These are phyloP conservation scores for Fusarium globosum DNA, from an alignment of 2,329 filamentous ascomycete species.

Conservation along the genomic window DNA sequence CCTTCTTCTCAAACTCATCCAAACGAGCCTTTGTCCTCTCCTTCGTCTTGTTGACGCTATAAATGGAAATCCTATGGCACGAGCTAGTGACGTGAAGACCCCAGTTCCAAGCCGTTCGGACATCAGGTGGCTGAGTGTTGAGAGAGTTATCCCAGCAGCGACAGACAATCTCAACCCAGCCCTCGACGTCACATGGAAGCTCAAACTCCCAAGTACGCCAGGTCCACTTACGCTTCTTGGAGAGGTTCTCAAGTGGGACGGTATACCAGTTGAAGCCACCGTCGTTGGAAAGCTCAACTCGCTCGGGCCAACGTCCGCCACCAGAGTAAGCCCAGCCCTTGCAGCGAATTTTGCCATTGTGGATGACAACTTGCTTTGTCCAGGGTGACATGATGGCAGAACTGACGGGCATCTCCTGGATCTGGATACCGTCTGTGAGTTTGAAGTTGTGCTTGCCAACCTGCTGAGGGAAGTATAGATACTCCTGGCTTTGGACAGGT, in stretches of 20 bases:
- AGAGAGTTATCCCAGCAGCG: slow-evolving; percentile 71
- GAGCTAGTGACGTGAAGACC: slow-evolving; percentile 72
- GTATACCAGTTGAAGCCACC: slow-evolving; percentile 74
- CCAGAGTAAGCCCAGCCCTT: slow-evolving; percentile 70
- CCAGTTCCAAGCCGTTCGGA: slow-evolving; percentile 72
- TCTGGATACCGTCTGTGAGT: slow-evolving; percentile 70
- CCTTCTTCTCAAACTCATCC: slow-evolving; percentile 61
- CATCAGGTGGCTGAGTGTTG: slow-evolving; percentile 68
- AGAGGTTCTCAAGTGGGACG: slow-evolving; percentile 69
- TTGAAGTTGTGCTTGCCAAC: slow-evolving; percentile 73
- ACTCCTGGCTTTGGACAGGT: slow-evolving; percentile 73
- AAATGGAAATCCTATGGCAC: slow-evolving; percentile 70
- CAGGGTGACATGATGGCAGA: slow-evolving; percentile 73
- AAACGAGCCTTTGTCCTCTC: slow-evolving; percentile 61
- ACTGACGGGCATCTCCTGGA: slow-evolving; percentile 78
- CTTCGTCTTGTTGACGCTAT: slow-evolving; percentile 68
- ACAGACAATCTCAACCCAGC: slow-evolving; percentile 69
- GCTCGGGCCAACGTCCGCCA: slow-evolving; percentile 68
- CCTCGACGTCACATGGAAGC: slow-evolving; percentile 70
- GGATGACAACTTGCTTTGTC: slow-evolving; percentile 69
- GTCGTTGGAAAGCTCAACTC: slow-evolving; percentile 72
- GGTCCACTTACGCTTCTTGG: slow-evolving; percentile 69
- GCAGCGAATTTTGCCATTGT: slow-evolving; percentile 67
- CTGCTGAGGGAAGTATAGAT: slow-evolving; percentile 76
- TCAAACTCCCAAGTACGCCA: slow-evolving; percentile 75